Percentiles rank a stretch among this genome's conserved stretches.
Evolutionary conservation across 2,329 filamentous ascomycete genomes (phyloP).

Genomic region (Epichloe scottii): DNA sequence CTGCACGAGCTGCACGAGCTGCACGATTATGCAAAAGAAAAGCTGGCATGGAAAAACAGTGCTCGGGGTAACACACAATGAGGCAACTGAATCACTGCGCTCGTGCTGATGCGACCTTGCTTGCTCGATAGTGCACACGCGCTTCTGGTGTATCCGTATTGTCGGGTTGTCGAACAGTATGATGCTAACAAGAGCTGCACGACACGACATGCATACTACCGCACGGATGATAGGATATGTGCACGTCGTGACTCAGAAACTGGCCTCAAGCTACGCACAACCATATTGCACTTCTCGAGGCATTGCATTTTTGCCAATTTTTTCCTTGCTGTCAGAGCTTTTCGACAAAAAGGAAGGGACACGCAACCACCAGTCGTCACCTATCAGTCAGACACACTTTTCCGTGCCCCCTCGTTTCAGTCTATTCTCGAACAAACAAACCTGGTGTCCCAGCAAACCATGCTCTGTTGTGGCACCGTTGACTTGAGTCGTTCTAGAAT

Average conservation of each 20-base stretch:
- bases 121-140: neutral
- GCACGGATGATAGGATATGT: constrained; percentile 7
- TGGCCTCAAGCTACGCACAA: neutral
- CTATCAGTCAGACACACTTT: too few species aligned
- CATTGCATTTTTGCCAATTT: neutral
- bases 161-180: constrained; percentile 5
- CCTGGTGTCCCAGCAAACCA: neutral
- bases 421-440: too few species aligned
- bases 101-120: constrained; percentile 3
- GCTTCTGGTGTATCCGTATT: constrained; percentile 7
- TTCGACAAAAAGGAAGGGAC: neutral
- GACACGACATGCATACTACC: constrained; percentile 12
- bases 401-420: too few species aligned
- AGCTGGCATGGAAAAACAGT: neutral
- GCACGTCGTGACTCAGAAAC: neutral
- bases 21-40: neutral
- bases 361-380: too few species aligned
- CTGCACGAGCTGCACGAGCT: neutral
- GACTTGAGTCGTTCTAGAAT: too few species aligned
- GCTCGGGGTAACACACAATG: neutral
- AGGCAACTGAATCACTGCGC: neutral
- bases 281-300: neutral
- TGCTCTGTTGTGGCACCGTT: neutral
- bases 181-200: constrained; percentile 6
- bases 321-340: neutral